Evolutionary conservation across 371 early-diverging fungal species (phyloP).

Genomic region (Circinella minor): DNA sequence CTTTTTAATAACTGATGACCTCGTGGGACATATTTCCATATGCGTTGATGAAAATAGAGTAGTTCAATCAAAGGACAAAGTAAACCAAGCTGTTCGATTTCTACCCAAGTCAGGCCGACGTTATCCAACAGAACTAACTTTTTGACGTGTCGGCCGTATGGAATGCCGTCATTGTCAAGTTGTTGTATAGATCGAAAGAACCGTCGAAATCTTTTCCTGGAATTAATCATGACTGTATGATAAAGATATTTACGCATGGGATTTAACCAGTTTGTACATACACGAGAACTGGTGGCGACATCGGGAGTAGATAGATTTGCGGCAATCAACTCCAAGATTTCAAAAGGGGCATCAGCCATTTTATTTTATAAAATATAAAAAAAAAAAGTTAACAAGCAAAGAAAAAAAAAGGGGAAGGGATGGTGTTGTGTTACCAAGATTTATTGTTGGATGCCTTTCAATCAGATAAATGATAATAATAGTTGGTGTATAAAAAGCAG

Average conservation of each 20-base stretch:
- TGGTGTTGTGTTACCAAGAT: not conserved
- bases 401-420: not conserved
- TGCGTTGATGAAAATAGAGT: constrained; percentile 3
- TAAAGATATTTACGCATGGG: constrained; percentile 1
- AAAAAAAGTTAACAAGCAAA: too few species aligned
- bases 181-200: constrained; percentile 7
- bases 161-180: not conserved
- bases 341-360: constrained; percentile 6
- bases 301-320: not conserved
- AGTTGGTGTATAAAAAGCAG: too few species aligned
- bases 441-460: not conserved
- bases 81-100: not conserved
- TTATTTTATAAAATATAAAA: not conserved
- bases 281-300: not conserved
- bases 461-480: too few species aligned
- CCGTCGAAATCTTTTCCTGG: constrained; percentile 1
- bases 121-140: not conserved
- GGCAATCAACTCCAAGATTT: constrained; percentile 2
- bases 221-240: not conserved
- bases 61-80: not conserved
- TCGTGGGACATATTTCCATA: constrained; percentile 5
- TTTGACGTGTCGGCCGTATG: constrained; percentile 3
- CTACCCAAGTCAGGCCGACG: constrained; percentile 1
- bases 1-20: not conserved
- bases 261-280: not conserved